These are phyloP conservation scores for Fraxinus xanthoxyloides DNA, from an alignment of 305 asterid genomes.

Conservation along the genomic window DNA sequence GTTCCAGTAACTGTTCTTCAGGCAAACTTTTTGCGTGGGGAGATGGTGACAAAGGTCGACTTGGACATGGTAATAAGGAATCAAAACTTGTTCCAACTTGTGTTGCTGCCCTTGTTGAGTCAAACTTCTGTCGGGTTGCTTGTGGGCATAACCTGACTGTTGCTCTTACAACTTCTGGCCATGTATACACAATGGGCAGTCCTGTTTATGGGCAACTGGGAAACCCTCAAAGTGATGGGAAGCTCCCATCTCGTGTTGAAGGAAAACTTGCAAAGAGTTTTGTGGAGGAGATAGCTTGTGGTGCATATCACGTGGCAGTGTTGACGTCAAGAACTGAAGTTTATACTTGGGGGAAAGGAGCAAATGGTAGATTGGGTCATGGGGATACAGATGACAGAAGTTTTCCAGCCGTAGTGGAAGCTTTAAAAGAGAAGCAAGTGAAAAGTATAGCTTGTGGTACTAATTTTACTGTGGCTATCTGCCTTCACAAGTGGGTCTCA, in stretches of 20 bases:
- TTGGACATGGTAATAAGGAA: slow-evolving; percentile 85
- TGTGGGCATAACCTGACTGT: slow-evolving; percentile 90
- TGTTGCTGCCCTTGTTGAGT: slow-evolving; percentile 86
- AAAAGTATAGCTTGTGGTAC: slow-evolving; percentile 88
- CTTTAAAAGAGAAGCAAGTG: slow-evolving; percentile 84
- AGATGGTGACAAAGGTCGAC: slow-evolving; percentile 80
- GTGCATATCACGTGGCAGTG: slow-evolving; percentile 89
- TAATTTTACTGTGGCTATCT: slow-evolving; percentile 72
- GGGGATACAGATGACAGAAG: slow-evolving; percentile 86
- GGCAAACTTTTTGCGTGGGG: slow-evolving; percentile 95
- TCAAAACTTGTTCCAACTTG: slow-evolving; percentile 80
- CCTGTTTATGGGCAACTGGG: slow-evolving; percentile 91
- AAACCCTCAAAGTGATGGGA: slow-evolving; percentile 78
- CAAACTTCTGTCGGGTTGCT: slow-evolving; percentile 77
- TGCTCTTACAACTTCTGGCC: slow-evolving; percentile 85
- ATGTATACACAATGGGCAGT: slow-evolving; percentile 79
- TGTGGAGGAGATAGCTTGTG: slow-evolving; percentile 90
- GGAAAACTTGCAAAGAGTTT: slow-evolving; percentile 66
- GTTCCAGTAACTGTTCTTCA: slow-evolving; percentile 77
- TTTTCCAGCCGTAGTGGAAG: slow-evolving; percentile 72
- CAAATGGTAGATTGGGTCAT: slow-evolving; percentile 88
- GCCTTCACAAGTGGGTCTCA: slow-evolving; percentile 91
- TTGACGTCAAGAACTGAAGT: slow-evolving; percentile 87
- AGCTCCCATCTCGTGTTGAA: slow-evolving; percentile 75
- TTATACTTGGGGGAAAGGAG: slow-evolving; percentile 93